These are phyloP conservation scores for Plasmodium reichenowi DNA, from an alignment of 169 alveolate species.

Conservation along the genomic window DNA sequence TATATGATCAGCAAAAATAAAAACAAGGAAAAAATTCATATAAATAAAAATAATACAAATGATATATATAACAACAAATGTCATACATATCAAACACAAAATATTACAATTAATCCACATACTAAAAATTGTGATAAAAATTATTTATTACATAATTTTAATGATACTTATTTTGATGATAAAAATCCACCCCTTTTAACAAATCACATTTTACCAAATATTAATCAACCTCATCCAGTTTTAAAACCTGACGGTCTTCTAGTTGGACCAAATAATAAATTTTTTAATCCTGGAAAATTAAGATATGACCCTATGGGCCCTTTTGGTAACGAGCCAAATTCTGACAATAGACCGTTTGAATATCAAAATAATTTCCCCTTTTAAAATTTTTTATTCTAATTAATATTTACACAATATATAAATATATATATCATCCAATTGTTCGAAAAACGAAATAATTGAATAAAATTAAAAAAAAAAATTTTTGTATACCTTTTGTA, in stretches of 20 bases:
- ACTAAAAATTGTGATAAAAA: neutral
- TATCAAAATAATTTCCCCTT: conserved; percentile 59
- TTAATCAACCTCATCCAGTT: conserved; percentile 12
- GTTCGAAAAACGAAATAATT: too few relatives aligned
- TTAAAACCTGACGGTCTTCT: conserved; percentile 85
- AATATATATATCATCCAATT: too few relatives aligned
- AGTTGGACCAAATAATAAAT: conserved; percentile 85
- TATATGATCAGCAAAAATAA: conserved; percentile 19
- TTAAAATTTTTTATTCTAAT: neutral
- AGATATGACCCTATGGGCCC: conserved; percentile 87
- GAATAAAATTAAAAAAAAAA: too few relatives aligned
- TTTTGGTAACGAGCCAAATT: conserved; percentile 84
- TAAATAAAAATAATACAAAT: conserved; percentile 14
- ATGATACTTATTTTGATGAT: conserved; percentile 60
- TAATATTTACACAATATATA: too few relatives aligned
- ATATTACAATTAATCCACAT: neutral
- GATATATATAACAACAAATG: neutral
- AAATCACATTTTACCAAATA: conserved; percentile 17
- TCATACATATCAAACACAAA: neutral
- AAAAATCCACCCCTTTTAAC: conserved; percentile 33
- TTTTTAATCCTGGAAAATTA: conserved; percentile 75
- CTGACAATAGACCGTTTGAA: conserved; percentile 78
- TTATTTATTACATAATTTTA: conserved; percentile 22
- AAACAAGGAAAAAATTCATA: neutral
- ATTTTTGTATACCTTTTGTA: neutral